These are phyloP conservation scores for Pichia rugopelliculosa DNA, from an alignment of 805 yeast genomes.

Conservation along the genomic window DNA sequence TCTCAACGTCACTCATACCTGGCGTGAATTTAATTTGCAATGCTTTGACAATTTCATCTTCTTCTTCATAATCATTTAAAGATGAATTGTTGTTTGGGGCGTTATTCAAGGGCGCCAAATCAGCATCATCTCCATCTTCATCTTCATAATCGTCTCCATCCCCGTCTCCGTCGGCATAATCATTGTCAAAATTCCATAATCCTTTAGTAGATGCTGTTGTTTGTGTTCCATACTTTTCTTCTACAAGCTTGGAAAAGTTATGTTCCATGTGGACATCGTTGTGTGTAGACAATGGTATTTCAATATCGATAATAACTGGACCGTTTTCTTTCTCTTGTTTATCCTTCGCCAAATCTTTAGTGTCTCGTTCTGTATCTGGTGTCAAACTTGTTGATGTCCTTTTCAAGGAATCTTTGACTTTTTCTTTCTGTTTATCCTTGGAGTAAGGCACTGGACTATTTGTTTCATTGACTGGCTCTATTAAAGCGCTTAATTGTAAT, in stretches of 20 bases:
- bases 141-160: conserved; percentile 16
- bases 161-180: conserved; percentile 29
- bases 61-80: conserved; percentile 26
- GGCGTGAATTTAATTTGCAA: conserved; percentile 25
- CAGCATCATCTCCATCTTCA: conserved; percentile 37
- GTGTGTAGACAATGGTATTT: conserved; percentile 29
- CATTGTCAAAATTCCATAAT: conserved; percentile 38
- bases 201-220: conserved; percentile 41
- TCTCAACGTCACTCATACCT: conserved; percentile 29
- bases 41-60: conserved; percentile 24
- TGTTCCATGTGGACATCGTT: conserved; percentile 60
- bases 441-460: too few species aligned
- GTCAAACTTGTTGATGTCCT: background rate
- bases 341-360: background rate
- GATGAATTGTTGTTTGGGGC: background rate
- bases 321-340: background rate
- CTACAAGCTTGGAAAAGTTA: conserved; percentile 67
- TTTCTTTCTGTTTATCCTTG: background rate
- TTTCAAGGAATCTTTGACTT: background rate
- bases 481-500: too few species aligned
- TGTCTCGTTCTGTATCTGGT: background rate
- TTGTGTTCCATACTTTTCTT: conserved; percentile 77
- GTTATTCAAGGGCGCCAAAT: conserved; percentile 6
- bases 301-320: conserved; percentile 13
- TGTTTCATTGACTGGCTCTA: too few species aligned